Base-by-base conservation (phyloP, 2,329 filamentous ascomycete genomes). In the Sarocladium strictum region DNA sequence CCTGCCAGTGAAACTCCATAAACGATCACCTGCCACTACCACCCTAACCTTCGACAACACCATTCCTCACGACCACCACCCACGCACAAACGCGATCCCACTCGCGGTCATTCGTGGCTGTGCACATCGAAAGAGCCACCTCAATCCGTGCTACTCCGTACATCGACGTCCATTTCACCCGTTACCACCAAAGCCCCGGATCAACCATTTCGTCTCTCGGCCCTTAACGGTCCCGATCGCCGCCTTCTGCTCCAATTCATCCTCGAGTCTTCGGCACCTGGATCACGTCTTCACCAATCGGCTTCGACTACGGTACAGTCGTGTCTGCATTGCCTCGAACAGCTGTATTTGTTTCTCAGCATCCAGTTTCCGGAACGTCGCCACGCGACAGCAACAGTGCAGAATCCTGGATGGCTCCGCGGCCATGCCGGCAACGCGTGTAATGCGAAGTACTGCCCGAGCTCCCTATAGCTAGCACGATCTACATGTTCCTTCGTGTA, bases 391-490 rank as follows among this genome's bases (percentile, higher is more conserved):
- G 23, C 38, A 23, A 43, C 38, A 21, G 19, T 21, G 9, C 43
- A 11, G 29, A 19, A 49, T 3, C 26, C 43, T 17, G 49, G 15
- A 35, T 52, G 49, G 49, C 49, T 37, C 32, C 24, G 49, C 49
- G 49, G 49, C 27, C 49, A 52, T 52, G 49, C 49, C 49, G 49
- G 49, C 11, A 52, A 52, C 19, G 27, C 29, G 17, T 49, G 26
- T 49, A n/a, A 49, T 49, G 9, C 23, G 33, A 71, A 62, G 57
- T 82, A 83, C 54, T 77, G 72, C 68, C 91, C 86, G 26, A 90
- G 77, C 54, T 87, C 84, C 58, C 83, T 24, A 52, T 15, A 35
- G 49, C 32, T 52, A 49, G 49, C 49, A 52, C 27, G 19, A 29
- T 29, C 15, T 15, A 10, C n/a, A 50, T 5, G n/a, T 7, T 38